Evolutionary conservation across 192 early-diverging fungal species (phyloP), one percentile per base, ranked within the genome.

Genomic region (Geosiphon pyriformis): DNA sequence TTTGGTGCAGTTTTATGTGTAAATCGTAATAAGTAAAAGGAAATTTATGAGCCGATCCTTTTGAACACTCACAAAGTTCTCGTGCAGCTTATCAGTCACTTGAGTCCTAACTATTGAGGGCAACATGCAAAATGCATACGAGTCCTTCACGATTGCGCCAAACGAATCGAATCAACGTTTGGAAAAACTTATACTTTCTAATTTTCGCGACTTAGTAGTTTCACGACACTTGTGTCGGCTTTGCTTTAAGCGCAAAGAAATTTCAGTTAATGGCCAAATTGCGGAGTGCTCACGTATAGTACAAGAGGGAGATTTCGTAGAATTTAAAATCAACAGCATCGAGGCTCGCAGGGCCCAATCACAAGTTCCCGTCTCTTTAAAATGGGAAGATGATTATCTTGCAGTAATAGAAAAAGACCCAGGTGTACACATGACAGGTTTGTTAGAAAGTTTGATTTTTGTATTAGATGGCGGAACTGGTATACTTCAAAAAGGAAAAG

Each of bases 171-270:
- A 29, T 47, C 35, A 33, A 35, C 59, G 59, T 61, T 20, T 47
- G 17, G 42, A 61, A 61, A 61, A 61, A 15, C 46, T 61, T 47
- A 8, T 61, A 4, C 46, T 22, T 35, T 8, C 35, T 15, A 35
- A 61, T 61, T 61, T 61, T 46, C 31, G 59, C 17, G n/a, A n/a
- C 46, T 8, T 61, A 61, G 34, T 61, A 37, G 22, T 61, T 46
- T 61, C 59, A 10, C 35, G 46, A 26, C n/a, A 47, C 20, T 37
- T 61, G 3, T 61, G 59, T 46, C 23, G 35, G 1, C 32, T 46
- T 11, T 61, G 59, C 35, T 42, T 61, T 27, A 61, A 37, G 46
- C 59, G 59, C 20, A 37, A 37, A 18, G 59, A 61, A 6, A 61
- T 61, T 18, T n/a, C 29, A 15, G 33, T 61, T 46, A 61, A 61